Percentiles rank a stretch among this genome's conserved stretches.
Evolutionary conservation across 495 filamentous ascomycete species (phyloP).

Genomic region (Friedmanniomyces simplex): DNA sequence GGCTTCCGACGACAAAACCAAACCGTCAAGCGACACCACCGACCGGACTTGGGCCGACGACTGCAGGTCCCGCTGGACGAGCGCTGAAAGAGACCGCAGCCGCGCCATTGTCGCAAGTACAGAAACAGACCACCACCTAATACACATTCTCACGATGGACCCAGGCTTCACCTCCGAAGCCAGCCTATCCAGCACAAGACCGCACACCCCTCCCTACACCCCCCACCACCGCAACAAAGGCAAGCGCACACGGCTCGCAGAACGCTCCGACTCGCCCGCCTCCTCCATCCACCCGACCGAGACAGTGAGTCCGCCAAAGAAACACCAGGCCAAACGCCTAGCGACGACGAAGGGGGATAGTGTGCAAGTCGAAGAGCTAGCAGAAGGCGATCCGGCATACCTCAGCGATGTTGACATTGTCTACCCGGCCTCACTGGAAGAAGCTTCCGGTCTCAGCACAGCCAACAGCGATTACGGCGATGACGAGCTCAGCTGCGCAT

Average conservation of each 20-base stretch:
- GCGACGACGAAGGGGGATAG: background rate
- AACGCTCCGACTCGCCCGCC: constrained; percentile 8
- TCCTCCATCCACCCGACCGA: constrained; percentile 14
- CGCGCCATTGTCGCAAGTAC: background rate
- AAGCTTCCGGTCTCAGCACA: background rate
- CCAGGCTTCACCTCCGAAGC: constrained; percentile 2
- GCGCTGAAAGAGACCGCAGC: constrained; percentile 6
- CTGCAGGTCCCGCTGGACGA: constrained; percentile 1
- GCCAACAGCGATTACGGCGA: background rate
- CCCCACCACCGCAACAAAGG: constrained; percentile 1
- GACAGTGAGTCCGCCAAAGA: constrained; percentile 15
- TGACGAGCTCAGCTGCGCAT: background rate
- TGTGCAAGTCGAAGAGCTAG: constrained; percentile 12
- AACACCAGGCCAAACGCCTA: background rate
- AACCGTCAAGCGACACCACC: constrained; percentile 16
- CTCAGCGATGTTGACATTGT: constrained; percentile 3
- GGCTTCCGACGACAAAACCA: constrained; percentile 8
- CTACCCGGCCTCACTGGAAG: constrained; percentile 5
- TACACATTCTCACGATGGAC: too few species aligned
- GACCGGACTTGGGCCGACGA: constrained; percentile 4
- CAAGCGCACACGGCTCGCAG: constrained; percentile 3
- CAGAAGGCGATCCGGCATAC: constrained; percentile 2
- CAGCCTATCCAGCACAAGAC: constrained; percentile 5
- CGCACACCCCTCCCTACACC: constrained; percentile 15
- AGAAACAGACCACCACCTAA: background rate